These are phyloP conservation scores for Trichosporon sp. DNA, from an alignment of 1,284 basidiomycete species.

Conservation along the genomic window DNA sequence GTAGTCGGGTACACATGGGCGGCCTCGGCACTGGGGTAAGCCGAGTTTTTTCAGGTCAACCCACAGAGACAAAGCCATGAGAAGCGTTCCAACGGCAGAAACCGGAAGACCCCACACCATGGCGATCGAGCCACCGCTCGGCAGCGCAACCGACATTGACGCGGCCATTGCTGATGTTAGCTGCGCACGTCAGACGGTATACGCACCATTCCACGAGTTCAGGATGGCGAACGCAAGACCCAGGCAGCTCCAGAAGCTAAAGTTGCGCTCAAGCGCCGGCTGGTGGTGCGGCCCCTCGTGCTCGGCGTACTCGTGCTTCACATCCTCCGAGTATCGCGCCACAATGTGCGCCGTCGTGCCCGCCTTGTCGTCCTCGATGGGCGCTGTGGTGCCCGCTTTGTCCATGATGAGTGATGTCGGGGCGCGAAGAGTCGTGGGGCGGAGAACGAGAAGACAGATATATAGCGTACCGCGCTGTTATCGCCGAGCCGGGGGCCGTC, in stretches of 20 bases:
- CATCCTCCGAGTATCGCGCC: too few species aligned
- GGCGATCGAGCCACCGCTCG: constrained; percentile 39
- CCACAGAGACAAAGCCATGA: constrained; percentile 30
- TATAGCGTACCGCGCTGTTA: too few species aligned
- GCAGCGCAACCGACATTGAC: constrained; percentile 21
- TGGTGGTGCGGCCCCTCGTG: too few species aligned
- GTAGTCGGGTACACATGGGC: constrained; percentile 21
- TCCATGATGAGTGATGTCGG: too few species aligned
- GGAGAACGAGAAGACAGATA: too few species aligned
- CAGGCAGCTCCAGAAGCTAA: constrained; percentile 13
- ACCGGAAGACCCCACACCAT: constrained; percentile 44
- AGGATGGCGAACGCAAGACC: constrained; percentile 23
- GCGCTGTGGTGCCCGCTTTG: too few species aligned
- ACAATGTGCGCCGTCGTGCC: too few species aligned
- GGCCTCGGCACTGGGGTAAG: constrained; percentile 14
- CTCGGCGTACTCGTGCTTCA: too few species aligned
- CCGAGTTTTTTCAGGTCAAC: background rate
- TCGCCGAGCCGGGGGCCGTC: too few species aligned
- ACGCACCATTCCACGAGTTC: constrained; percentile 21
- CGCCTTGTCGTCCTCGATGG: too few species aligned
- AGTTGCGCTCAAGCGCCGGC: constrained; percentile 18
- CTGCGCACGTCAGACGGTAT: too few species aligned
- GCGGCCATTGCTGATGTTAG: constrained; percentile 13
- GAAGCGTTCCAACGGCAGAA: constrained; percentile 29
- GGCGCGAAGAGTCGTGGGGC: too few species aligned